Base-by-base conservation (phyloP, 139 green algal species). In the Deuterostichococcus epilithicus region DNA sequence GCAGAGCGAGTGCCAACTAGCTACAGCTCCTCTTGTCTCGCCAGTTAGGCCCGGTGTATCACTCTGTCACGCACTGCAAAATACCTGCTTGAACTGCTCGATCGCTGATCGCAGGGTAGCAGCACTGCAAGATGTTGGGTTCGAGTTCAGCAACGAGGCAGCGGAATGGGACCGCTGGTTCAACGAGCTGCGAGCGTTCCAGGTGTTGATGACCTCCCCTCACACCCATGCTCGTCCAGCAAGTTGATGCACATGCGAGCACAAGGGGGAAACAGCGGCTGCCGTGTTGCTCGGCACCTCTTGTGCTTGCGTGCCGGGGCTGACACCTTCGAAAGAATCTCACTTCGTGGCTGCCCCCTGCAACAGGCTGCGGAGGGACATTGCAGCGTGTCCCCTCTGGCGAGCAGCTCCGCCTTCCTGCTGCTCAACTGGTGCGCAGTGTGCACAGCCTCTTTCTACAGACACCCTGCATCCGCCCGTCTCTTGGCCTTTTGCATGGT, bases 121-220 rank as follows among this genome's bases (percentile, higher is more conserved):
- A 0, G 26, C 38, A 23, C 74, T 88, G 70, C 42, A 59, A 28
- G 38, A 39, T 8, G 70, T 88, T 13, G 82, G 85, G 18, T 95
- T 95, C 82, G 86, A 90, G 44, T 88, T 90, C 68, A 81, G 89
- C 47, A 82, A 70, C 0, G 88, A 93, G 36, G 76, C 77, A 26
- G 90, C 91, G 5, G 91, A 95, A 76, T 95, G 88, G 85, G 45
- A 80, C 44, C 81, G 90, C 0, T 95, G 91, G 91, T 89, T 86
- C 68, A 52, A 80, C 5, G 73, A 90, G 71, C 81, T 94, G 58
- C 34, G 52, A 2, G 39, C 45, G 5, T 90, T 90, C 76, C 76
- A 79, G 58, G 32, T 68, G 72, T 23, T 23, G 42, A 63, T 25
- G 52, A 13, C 28, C 18, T 63, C 52, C 26, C 18, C 52, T 63